These are phyloP conservation scores for Cercophora samala DNA, from an alignment of 495 filamentous ascomycete species.

Conservation along the genomic window DNA sequence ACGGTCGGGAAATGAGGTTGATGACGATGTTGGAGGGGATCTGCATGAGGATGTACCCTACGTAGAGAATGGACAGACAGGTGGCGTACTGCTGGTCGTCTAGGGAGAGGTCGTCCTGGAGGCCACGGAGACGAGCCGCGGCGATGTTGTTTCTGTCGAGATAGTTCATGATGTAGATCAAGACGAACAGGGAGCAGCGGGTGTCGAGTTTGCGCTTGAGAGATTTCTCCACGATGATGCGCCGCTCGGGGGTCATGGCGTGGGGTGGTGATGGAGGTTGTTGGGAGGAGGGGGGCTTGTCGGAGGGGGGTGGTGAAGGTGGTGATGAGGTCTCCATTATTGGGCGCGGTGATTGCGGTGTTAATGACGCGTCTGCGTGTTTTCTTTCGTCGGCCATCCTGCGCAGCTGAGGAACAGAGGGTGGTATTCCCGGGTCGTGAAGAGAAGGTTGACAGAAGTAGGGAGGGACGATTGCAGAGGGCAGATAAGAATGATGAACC, in stretches of 20 bases:
- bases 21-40: conserved; percentile 42
- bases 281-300: not conserved
- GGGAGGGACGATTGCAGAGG: not conserved
- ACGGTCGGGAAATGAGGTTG: conserved; percentile 40
- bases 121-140: conserved; percentile 45
- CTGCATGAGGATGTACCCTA: conserved; percentile 56
- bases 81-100: conserved; percentile 41
- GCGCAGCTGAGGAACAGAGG: not conserved
- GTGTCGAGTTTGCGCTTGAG: conserved; percentile 44
- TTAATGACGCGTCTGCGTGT: not conserved
- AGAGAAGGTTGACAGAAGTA: not conserved
- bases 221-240: conserved; percentile 37
- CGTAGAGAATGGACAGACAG: conserved; percentile 43
- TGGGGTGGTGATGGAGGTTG: not conserved
- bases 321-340: not conserved
- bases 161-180: conserved; percentile 75
- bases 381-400: not conserved
- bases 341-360: not conserved
- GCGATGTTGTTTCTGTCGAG: conserved; percentile 62
- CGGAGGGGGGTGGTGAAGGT: not conserved
- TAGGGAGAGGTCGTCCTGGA: conserved; percentile 43
- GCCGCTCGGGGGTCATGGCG: conserved; percentile 37
- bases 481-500: not conserved
- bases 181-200: conserved; percentile 42
- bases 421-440: not conserved